A percentile compares a stretch with the other conserved stretches of the same genome.
phyloP scores from a whole-genome alignment of 2,329 filamentous ascomycete species.

The Alternaria consortialis region DNA sequence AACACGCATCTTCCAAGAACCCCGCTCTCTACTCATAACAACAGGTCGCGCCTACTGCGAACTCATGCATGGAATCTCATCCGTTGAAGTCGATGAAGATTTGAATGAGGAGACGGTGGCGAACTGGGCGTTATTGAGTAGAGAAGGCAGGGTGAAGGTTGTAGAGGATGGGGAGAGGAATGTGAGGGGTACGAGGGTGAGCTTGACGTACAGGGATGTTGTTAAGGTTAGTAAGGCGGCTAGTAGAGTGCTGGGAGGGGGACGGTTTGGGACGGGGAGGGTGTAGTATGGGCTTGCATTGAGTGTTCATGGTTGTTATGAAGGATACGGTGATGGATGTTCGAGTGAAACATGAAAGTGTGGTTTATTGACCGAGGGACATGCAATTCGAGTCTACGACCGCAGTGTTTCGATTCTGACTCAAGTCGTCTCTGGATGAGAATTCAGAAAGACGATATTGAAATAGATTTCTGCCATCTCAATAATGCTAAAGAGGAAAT shows the following conservation, averaged over 20 bases:
- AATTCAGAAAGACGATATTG: too few species aligned
- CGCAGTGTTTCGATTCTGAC: too few species aligned
- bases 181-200: constrained; percentile 69
- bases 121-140: constrained; percentile 75
- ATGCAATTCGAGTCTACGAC: too few species aligned
- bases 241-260: constrained; percentile 40
- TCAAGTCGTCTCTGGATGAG: too few species aligned
- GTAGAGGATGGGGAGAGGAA: constrained; percentile 62
- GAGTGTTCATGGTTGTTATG: too few species aligned
- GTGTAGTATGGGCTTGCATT: too few species aligned
- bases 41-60: constrained; percentile 72
- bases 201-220: constrained; percentile 87
- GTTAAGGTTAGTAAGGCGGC: constrained; percentile 55
- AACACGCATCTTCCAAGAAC: constrained; percentile 78
- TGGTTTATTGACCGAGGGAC: too few species aligned
- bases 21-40: constrained; percentile 79
- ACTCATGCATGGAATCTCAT: constrained; percentile 78
- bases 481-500: too few species aligned
- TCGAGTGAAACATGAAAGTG: too few species aligned
- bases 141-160: constrained; percentile 48
- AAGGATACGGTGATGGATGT: too few species aligned
- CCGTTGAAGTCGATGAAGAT: constrained; percentile 70
- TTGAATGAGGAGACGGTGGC: constrained; percentile 66
- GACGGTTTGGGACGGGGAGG: background rate
- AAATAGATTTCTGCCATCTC: too few species aligned